Percentiles rank a stretch among this genome's conserved stretches.
phyloP scores from a whole-genome alignment of 2,329 filamentous ascomycete species.

The Beauveria scarabaeidicola region DNA sequence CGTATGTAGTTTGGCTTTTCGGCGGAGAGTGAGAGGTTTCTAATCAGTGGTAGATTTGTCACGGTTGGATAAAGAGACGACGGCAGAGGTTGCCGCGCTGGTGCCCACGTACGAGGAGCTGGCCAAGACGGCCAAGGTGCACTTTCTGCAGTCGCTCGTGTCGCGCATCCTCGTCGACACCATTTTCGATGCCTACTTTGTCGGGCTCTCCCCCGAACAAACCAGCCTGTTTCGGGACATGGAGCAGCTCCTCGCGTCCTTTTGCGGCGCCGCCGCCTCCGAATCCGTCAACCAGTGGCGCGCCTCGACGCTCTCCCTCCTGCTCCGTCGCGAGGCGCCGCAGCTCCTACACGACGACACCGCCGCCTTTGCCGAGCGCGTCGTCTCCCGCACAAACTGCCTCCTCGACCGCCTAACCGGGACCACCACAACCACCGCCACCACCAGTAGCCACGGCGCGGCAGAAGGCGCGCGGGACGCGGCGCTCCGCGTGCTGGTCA shows the following conservation, averaged over 20 bases:
- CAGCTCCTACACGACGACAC: slow-evolving; percentile 40
- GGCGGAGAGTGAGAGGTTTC: background rate
- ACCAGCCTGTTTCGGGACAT: slow-evolving; percentile 40
- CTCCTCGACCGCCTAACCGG: slow-evolving; percentile 43
- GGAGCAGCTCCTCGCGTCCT: slow-evolving; percentile 36
- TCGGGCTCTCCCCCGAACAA: slow-evolving; percentile 50
- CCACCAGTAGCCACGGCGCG: no score
- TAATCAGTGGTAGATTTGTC: slow-evolving; percentile 32
- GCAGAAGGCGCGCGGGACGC: slow-evolving; percentile 36
- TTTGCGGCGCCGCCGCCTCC: slow-evolving; percentile 27
- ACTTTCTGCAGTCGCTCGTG: slow-evolving; percentile 54
- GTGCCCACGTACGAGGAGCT: slow-evolving; percentile 52
- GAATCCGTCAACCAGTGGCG: slow-evolving; percentile 58
- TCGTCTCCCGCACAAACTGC: slow-evolving; percentile 39
- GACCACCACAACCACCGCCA: slow-evolving; percentile 9
- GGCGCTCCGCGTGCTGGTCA: slow-evolving; percentile 43
- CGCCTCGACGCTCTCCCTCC: slow-evolving; percentile 51
- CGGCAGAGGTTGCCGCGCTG: slow-evolving; percentile 36
- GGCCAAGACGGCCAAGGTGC: slow-evolving; percentile 46
- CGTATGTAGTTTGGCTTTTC: background rate
- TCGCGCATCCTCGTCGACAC: slow-evolving; percentile 51
- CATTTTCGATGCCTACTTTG: slow-evolving; percentile 55
- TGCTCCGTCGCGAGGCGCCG: slow-evolving; percentile 46
- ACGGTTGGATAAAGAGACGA: slow-evolving; percentile 30
- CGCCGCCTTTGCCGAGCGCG: slow-evolving; percentile 29